A percentile compares a stretch with the other conserved stretches of the same genome.
Conservation (phyloP, 805 yeast genomes). For the Teunomyces barrocoloradensis region DNA sequence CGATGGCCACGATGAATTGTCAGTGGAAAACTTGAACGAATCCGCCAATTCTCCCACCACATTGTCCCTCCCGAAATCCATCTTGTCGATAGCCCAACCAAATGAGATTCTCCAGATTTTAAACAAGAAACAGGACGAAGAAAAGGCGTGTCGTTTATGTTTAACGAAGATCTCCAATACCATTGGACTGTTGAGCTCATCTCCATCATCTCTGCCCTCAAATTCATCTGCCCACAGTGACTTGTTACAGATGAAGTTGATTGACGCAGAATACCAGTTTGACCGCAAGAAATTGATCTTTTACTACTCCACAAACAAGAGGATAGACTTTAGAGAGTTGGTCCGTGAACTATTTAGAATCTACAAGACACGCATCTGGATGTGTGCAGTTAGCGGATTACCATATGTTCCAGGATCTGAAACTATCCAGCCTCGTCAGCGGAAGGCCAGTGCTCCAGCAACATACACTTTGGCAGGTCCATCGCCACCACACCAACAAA, state of each 20-base stretch:
- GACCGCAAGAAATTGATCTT: conserved; percentile 76
- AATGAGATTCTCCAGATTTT: conserved; percentile 59
- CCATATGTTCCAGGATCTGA: conserved; percentile 19
- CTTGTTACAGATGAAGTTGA: conserved; percentile 53
- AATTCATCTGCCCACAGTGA: conserved; percentile 10
- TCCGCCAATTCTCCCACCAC: conserved; percentile 13
- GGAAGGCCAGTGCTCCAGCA: background rate
- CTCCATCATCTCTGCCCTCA: conserved; percentile 4
- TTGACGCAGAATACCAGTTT: conserved; percentile 79
- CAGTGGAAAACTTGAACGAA: conserved; percentile 22
- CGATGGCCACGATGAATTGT: conserved; percentile 16
- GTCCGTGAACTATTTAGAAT: conserved; percentile 72
- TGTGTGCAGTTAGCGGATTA: conserved; percentile 63
- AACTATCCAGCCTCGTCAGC: background rate
- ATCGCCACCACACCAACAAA: background rate
- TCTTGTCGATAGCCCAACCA: conserved; percentile 60
- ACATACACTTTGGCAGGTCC: background rate
- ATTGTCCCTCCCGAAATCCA: conserved; percentile 66
- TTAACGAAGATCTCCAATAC: conserved; percentile 51
- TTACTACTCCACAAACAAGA: conserved; percentile 49
- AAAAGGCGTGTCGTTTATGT: conserved; percentile 63
- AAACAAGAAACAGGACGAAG: conserved; percentile 65
- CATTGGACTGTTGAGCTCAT: conserved; percentile 11
- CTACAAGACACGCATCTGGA: conserved; percentile 79
- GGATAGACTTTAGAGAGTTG: conserved; percentile 71